phyloP scores from a whole-genome alignment of 2,329 filamentous ascomycete genomes.

The Botryotinia narcissicola region DNA sequence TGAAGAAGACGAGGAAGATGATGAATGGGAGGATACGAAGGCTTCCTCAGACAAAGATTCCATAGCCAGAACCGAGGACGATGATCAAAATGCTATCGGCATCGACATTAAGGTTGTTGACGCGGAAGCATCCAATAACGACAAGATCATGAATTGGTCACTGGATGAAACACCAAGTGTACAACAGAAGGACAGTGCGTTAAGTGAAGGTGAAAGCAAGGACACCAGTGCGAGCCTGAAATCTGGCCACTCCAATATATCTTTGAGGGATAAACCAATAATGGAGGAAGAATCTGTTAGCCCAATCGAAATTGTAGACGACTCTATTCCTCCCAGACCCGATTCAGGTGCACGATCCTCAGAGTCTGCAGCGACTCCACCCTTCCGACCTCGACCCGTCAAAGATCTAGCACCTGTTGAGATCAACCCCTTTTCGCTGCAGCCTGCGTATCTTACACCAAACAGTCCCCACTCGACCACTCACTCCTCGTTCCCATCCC shows the following conservation, averaged over 20 bases:
- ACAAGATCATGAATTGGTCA: conserved; percentile 44
- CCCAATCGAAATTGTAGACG: conserved; percentile 42
- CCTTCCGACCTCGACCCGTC: conserved; percentile 30
- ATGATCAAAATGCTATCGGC: conserved; percentile 39
- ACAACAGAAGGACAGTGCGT: conserved; percentile 48
- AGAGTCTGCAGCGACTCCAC: conserved; percentile 36
- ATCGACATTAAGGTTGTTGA: conserved; percentile 48
- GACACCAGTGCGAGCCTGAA: conserved; percentile 42
- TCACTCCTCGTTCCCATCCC: conserved; percentile 57
- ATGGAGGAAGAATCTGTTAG: conserved; percentile 45
- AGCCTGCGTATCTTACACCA: conserved; percentile 47
- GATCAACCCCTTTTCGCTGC: conserved; percentile 44
- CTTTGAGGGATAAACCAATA: conserved; percentile 52
- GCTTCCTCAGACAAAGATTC: conserved; percentile 38
- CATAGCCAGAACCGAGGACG: conserved; percentile 40
- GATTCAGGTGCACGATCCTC: conserved; percentile 40
- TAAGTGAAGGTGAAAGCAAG: conserved; percentile 44
- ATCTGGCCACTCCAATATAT: conserved; percentile 50
- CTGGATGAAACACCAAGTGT: conserved; percentile 40
- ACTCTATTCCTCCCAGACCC: conserved; percentile 40
- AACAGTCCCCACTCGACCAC: conserved; percentile 64
- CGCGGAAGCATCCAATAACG: conserved; percentile 41
- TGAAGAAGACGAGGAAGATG: conserved; percentile 73
- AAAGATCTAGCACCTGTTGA: conserved; percentile 53
- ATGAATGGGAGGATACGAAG: conserved; percentile 43